Evolutionary conservation across 176 grass and related monocot genomes (phyloP).

Genomic region (Oryza rufipogon): DNA sequence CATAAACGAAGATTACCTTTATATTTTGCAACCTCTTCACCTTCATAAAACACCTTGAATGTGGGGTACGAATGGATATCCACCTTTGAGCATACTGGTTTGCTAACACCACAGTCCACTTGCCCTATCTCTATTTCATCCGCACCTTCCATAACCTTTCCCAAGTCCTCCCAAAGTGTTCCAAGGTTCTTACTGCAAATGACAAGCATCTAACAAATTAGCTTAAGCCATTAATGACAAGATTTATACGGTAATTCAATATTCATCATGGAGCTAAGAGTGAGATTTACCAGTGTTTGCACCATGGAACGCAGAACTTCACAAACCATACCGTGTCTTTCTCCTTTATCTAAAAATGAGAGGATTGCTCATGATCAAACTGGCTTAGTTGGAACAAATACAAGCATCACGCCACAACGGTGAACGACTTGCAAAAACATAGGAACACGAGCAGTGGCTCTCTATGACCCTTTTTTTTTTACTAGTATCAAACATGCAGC

Average conservation of each 20-base stretch:
- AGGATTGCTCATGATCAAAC: conserved; percentile 17
- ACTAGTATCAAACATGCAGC: background rate
- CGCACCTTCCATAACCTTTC: conserved; percentile 69
- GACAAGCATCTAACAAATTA: background rate
- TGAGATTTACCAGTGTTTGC: conserved; percentile 87
- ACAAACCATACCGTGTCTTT: conserved; percentile 93
- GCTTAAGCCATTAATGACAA: background rate
- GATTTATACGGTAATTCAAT: conserved; percentile 9
- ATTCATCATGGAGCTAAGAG: background rate
- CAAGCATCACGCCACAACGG: background rate
- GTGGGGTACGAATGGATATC: conserved; percentile 94
- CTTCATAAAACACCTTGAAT: conserved; percentile 92
- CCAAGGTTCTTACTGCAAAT: conserved; percentile 91
- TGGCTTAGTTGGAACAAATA: background rate
- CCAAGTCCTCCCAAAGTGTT: conserved; percentile 91
- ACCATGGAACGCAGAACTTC: conserved; percentile 88
- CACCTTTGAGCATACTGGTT: conserved; percentile 86
- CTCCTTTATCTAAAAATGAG: conserved; percentile 76
- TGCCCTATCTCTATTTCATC: conserved; percentile 96
- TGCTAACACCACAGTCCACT: conserved; percentile 78
- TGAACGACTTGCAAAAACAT: background rate
- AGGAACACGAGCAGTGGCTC: background rate
- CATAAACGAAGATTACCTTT: conserved; percentile 60
- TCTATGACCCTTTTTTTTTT: background rate
- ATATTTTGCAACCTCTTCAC: conserved; percentile 87